phyloP scores from a whole-genome alignment of 257 asterid genomes.

The Nicotiana knightiana region DNA sequence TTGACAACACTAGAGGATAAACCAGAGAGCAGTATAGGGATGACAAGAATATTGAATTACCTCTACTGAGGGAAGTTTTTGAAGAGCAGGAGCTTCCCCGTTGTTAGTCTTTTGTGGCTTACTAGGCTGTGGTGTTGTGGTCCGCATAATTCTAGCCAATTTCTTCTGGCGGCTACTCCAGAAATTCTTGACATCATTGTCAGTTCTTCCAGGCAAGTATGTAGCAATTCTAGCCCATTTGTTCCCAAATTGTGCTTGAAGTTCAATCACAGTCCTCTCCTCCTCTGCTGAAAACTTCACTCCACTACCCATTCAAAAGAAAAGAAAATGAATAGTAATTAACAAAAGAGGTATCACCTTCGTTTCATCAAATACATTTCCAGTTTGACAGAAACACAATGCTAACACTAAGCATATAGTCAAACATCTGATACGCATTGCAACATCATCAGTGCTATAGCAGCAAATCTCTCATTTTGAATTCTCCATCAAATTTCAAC shows the following conservation, averaged over 20 bases:
- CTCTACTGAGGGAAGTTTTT: conserved; percentile 25
- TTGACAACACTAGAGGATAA: background rate
- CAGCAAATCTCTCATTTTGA: background rate
- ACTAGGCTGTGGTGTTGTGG: conserved; percentile 29
- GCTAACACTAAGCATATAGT: background rate
- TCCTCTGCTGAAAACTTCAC: conserved; percentile 85
- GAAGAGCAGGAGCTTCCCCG: conserved; percentile 17
- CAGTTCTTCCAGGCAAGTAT: conserved; percentile 73
- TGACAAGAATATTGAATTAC: conserved; percentile 15
- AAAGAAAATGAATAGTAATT: background rate
- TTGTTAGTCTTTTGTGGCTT: conserved; percentile 27
- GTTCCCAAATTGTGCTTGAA: conserved; percentile 79
- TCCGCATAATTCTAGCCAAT: conserved; percentile 49
- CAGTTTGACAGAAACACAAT: background rate
- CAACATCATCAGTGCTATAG: background rate
- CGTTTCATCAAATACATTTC: background rate
- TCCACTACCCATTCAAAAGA: conserved; percentile 37
- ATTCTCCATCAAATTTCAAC: background rate
- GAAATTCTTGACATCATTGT: conserved; percentile 82
- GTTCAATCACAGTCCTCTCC: conserved; percentile 63
- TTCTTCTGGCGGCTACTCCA: conserved; percentile 88
- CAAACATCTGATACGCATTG: background rate
- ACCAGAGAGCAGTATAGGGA: background rate
- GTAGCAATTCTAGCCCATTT: conserved; percentile 86
- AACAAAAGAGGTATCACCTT: background rate